phyloP scores from a whole-genome alignment of 2,329 filamentous ascomycete species.

The Phoma herbarum region DNA sequence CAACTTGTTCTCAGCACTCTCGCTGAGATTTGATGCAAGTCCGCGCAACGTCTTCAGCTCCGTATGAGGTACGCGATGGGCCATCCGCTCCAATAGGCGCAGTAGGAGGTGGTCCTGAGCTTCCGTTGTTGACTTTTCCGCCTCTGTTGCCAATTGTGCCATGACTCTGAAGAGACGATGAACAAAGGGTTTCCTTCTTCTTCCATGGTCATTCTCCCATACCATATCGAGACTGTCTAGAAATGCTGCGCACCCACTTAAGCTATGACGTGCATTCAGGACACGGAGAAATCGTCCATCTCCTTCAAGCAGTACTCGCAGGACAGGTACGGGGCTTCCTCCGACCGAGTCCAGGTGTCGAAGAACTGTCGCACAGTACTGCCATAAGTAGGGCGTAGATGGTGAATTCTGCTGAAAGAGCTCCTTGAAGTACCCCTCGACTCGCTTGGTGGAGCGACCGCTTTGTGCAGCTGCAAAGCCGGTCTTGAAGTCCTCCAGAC shows the following conservation, averaged over 20 bases:
- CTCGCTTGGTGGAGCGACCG: neutral
- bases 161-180: conserved; percentile 1
- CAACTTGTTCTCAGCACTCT: conserved; percentile 2
- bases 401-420: conserved; percentile 7
- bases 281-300: conserved; percentile 3
- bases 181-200: neutral
- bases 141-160: conserved; percentile 2
- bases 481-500: conserved; percentile 8
- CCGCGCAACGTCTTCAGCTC: neutral
- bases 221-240: conserved; percentile 5
- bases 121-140: conserved; percentile 3
- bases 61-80: neutral
- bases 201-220: neutral
- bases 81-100: conserved; percentile 4
- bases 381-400: conserved; percentile 3
- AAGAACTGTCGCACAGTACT: conserved; percentile 12
- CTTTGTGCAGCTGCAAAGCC: neutral
- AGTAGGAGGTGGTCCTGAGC: conserved; percentile 11
- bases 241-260: conserved; percentile 1
- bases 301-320: conserved; percentile 1
- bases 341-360: neutral
- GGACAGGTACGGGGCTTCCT: conserved; percentile 1
- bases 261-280: neutral
- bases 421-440: neutral
- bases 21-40: conserved; percentile 12